Evolutionary conservation across 148 eudicot genomes (phyloP).

Genomic region (Vaccinium darrowii): DNA sequence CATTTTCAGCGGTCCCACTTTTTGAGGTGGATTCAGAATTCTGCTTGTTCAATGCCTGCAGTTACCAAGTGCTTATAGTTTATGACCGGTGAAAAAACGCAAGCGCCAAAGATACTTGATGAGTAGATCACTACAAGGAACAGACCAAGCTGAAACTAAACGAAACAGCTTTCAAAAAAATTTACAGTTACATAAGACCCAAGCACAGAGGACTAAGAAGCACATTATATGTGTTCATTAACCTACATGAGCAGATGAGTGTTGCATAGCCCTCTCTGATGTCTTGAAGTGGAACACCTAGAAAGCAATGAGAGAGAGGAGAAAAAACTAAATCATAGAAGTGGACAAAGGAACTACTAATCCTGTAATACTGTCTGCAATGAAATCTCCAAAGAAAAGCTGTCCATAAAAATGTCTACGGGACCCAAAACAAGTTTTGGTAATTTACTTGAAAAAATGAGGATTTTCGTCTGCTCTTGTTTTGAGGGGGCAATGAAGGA

Average conservation of each 20-base stretch:
- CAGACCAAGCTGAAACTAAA: not conserved
- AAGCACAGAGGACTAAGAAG: not conserved
- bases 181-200: not conserved
- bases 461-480: conserved; percentile 37
- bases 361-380: not conserved
- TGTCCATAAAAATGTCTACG: not conserved
- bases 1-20: conserved; percentile 9
- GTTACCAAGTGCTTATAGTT: not conserved
- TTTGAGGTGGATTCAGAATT: conserved; percentile 11
- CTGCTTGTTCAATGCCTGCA: conserved; percentile 14
- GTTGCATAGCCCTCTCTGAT: conserved; percentile 64
- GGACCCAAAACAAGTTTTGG: not conserved
- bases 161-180: not conserved
- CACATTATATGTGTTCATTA: not conserved
- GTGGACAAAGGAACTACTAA: not conserved
- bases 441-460: conserved; percentile 47
- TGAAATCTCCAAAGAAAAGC: not conserved
- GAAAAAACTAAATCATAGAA: not conserved
- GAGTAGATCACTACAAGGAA: not conserved
- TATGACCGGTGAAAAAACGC: not conserved
- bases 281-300: conserved; percentile 75
- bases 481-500: conserved; percentile 33
- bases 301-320: conserved; percentile 16
- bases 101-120: not conserved
- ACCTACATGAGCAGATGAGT: conserved; percentile 45